phyloP scores from a whole-genome alignment of 129 eudicot species.

The Centaurea solstitialis region DNA sequence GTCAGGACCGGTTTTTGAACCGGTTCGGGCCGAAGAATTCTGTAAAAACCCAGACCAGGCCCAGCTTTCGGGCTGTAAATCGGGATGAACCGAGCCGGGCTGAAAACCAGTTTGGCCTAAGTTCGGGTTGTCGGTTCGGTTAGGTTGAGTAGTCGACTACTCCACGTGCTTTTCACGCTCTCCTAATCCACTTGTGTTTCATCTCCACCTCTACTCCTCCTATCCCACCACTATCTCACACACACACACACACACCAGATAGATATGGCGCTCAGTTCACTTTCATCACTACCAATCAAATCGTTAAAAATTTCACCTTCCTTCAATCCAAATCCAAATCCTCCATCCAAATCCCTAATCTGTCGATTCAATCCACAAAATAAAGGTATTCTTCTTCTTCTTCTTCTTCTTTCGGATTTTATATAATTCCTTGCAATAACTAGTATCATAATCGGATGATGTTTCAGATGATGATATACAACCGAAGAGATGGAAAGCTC shows the following conservation, averaged over 20 bases:
- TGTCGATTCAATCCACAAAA: slow-evolving; percentile 32
- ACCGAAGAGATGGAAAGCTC: slow-evolving; percentile 60
- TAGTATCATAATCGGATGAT: background rate
- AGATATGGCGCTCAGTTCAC: slow-evolving; percentile 60
- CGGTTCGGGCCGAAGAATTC: too few species aligned
- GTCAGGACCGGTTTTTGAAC: too few species aligned
- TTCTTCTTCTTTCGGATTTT: background rate
- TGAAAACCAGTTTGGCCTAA: too few species aligned
- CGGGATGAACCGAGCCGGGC: too few species aligned
- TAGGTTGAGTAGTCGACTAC: too few species aligned
- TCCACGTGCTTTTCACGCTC: slow-evolving; percentile 30
- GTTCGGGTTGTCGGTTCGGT: too few species aligned
- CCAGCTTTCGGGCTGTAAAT: too few species aligned
- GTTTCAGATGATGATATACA: slow-evolving; percentile 19
- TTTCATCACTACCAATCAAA: slow-evolving; percentile 57
- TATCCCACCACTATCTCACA: background rate
- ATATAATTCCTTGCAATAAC: background rate
- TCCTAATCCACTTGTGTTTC: slow-evolving; percentile 23
- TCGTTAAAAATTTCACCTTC: slow-evolving; percentile 41
- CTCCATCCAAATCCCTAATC: slow-evolving; percentile 33
- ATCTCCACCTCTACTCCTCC: slow-evolving; percentile 1
- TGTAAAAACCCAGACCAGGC: too few species aligned
- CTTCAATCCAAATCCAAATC: slow-evolving; percentile 2
- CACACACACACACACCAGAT: background rate
- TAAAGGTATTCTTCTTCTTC: slow-evolving; percentile 27